Evolutionary conservation across 2,329 filamentous ascomycete genomes (phyloP).

Genomic region (Colletotrichum tropicicola): DNA sequence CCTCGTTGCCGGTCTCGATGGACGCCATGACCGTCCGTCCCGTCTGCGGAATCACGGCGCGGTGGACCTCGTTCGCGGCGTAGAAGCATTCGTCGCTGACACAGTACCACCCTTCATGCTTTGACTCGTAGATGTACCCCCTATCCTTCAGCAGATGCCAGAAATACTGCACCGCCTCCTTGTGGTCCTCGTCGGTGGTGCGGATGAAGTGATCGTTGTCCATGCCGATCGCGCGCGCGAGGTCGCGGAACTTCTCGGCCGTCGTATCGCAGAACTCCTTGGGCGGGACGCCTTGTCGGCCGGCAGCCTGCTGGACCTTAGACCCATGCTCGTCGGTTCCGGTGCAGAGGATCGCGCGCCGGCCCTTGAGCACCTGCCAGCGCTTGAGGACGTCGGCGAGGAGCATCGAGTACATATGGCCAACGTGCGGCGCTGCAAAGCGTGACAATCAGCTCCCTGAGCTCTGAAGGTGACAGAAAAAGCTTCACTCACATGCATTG

Average conservation of each 20-base stretch:
- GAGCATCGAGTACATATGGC: conserved; percentile 93
- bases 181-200: conserved; percentile 86
- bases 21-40: conserved; percentile 86
- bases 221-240: conserved; percentile 76
- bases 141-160: conserved; percentile 83
- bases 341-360: conserved; percentile 79
- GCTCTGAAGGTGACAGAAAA: background rate
- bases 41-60: conserved; percentile 79
- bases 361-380: conserved; percentile 82
- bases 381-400: conserved; percentile 91
- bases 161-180: conserved; percentile 85
- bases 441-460: conserved; percentile 31
- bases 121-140: conserved; percentile 83
- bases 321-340: conserved; percentile 98
- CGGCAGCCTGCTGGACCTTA: conserved; percentile 92
- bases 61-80: conserved; percentile 77
- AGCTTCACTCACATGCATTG: conserved; percentile 76
- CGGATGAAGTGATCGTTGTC: conserved; percentile 89
- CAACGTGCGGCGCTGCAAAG: conserved; percentile 83
- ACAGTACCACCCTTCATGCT: conserved; percentile 95
- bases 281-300: conserved; percentile 73
- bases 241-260: conserved; percentile 78
- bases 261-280: conserved; percentile 91
- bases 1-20: conserved; percentile 87
- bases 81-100: conserved; percentile 98